These are phyloP conservation scores for Piloderma croceum DNA, from an alignment of 768 basidiomycete species.

Conservation along the genomic window DNA sequence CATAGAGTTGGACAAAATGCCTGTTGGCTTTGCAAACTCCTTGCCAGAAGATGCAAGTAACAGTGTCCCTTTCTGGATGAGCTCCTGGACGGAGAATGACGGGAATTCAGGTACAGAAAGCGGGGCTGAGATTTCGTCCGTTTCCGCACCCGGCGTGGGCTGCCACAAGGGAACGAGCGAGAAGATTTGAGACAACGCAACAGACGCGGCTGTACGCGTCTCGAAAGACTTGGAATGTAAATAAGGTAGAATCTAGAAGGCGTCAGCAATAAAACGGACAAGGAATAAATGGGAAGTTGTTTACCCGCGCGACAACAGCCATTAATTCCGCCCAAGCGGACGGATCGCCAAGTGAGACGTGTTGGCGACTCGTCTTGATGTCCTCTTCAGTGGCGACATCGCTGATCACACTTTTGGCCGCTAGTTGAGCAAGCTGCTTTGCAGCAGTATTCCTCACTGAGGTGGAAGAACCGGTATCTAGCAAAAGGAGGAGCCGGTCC, in stretches of 20 bases:
- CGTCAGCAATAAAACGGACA: not conserved
- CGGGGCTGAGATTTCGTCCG: conserved; percentile 19
- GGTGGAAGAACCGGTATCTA: conserved; percentile 90
- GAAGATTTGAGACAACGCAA: conserved; percentile 84
- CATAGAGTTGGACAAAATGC: conserved; percentile 63
- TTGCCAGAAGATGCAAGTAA: conserved; percentile 91
- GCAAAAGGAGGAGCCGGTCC: conserved; percentile 92
- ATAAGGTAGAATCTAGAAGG: conserved; percentile 75
- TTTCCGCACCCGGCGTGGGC: conserved; percentile 35
- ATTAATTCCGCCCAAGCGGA: conserved; percentile 88
- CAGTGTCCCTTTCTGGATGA: conserved; percentile 70
- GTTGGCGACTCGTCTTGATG: conserved; percentile 57
- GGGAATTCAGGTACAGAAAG: conserved; percentile 55
- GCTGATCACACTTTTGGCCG: conserved; percentile 76
- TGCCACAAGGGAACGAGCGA: conserved; percentile 77
- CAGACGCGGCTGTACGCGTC: conserved; percentile 83
- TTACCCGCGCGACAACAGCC: conserved; percentile 83
- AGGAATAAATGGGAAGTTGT: not conserved
- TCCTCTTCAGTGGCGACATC: conserved; percentile 81
- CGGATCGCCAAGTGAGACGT: conserved; percentile 54
- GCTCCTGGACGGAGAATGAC: conserved; percentile 68
- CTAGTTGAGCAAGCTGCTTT: conserved; percentile 90
- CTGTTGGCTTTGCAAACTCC: conserved; percentile 75
- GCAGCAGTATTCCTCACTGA: conserved; percentile 93
- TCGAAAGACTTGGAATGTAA: conserved; percentile 91